Evolutionary conservation across 208 protist genomes (phyloP).

Genomic region (Trypanosoma rangeli): DNA sequence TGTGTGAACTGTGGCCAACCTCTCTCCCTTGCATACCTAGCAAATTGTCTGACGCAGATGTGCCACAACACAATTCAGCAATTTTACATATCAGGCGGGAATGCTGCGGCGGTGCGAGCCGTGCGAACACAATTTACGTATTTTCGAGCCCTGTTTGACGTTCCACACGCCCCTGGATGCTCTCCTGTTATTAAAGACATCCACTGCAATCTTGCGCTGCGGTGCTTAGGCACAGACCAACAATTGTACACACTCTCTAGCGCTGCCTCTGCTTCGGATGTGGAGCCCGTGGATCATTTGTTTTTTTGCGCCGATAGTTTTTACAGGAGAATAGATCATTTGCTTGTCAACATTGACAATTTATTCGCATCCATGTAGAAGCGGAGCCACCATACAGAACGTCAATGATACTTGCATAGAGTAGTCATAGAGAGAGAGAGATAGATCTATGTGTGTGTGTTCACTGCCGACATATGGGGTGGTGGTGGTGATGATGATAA

Average conservation of each 20-base stretch:
- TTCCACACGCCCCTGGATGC: conserved; percentile 80
- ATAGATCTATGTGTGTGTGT: not conserved
- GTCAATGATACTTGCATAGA: not conserved
- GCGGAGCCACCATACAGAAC: not conserved
- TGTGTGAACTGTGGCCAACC: conserved; percentile 62
- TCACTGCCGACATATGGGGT: not conserved
- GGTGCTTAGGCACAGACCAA: conserved; percentile 68
- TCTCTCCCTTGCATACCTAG: conserved; percentile 64
- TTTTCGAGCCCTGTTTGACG: conserved; percentile 86
- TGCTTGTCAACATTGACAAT: conserved; percentile 70
- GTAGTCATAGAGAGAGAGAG: not conserved
- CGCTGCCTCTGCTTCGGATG: conserved; percentile 23
- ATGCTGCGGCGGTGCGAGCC: conserved; percentile 50
- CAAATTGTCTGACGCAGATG: conserved; percentile 80
- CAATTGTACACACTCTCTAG: conserved; percentile 68
- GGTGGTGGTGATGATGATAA: not conserved
- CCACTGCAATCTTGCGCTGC: conserved; percentile 61
- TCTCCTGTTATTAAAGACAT: conserved; percentile 49
- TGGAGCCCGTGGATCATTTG: conserved; percentile 75
- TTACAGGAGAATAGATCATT: conserved; percentile 85
- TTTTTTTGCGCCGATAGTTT: conserved; percentile 63
- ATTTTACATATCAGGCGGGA: conserved; percentile 81
- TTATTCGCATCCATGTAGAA: conserved; percentile 41
- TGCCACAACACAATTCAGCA: conserved; percentile 69
- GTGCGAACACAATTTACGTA: conserved; percentile 85